Percentiles rank a stretch among this genome's conserved stretches.
phyloP scores from a whole-genome alignment of 2,329 filamentous ascomycete genomes.

The Pestalotiopsis sp. region DNA sequence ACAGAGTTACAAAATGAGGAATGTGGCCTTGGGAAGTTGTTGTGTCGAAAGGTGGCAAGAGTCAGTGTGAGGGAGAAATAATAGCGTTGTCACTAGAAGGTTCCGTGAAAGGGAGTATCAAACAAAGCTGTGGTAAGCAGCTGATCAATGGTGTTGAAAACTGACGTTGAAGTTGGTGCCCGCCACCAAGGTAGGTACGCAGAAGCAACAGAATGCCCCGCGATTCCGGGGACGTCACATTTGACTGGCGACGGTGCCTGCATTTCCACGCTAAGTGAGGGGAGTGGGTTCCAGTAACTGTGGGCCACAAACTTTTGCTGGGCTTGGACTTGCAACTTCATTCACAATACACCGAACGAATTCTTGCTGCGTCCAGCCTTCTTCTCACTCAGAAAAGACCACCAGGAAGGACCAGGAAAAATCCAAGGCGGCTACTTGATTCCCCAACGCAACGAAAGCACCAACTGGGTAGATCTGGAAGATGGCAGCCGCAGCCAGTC shows the following conservation, averaged over 20 bases:
- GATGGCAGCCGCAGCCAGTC: slow-evolving; percentile 45
- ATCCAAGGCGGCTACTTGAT: not conserved
- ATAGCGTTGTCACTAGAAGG: not conserved
- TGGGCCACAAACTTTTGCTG: slow-evolving; percentile 9
- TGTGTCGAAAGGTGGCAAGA: not conserved
- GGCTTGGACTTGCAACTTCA: not conserved
- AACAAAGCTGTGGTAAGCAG: not conserved
- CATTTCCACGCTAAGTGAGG: slow-evolving; percentile 7
- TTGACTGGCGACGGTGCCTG: not conserved
- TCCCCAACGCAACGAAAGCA: not conserved
- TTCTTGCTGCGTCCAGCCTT: not conserved
- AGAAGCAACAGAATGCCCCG: not conserved
- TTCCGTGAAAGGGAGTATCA: not conserved
- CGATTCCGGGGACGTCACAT: not conserved
- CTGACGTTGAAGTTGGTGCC: not conserved
- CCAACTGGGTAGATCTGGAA: not conserved
- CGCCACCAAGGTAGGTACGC: not conserved
- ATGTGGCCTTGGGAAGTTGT: not conserved
- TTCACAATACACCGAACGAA: not conserved
- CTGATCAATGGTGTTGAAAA: not conserved
- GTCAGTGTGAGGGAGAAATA: not conserved
- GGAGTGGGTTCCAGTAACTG: not conserved
- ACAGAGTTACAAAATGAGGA: not conserved
- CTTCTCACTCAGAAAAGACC: not conserved
- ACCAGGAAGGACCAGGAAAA: not conserved